These are phyloP conservation scores for Cladosporium cucumerinum DNA, from an alignment of 2,329 filamentous ascomycete genomes.

Conservation along the genomic window DNA sequence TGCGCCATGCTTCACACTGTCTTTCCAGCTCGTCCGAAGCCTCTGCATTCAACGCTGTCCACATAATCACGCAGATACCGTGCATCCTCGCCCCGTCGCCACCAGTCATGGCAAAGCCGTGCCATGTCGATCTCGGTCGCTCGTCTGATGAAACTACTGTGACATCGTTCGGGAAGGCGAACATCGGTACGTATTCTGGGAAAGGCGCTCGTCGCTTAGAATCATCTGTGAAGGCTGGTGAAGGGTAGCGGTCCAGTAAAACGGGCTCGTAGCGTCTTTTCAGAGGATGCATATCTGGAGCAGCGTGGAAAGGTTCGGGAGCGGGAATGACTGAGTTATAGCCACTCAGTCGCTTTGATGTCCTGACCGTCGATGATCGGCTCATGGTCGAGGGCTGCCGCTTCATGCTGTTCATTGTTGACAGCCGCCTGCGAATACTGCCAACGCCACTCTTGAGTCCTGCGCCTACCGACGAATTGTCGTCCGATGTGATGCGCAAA, in stretches of 20 bases:
- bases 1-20: conserved; percentile 52
- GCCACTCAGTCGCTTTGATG: conserved; percentile 84
- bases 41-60: conserved; percentile 79
- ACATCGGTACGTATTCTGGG: conserved; percentile 98
- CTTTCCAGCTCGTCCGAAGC: conserved; percentile 80
- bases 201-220: conserved; percentile 76
- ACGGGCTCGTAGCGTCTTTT: conserved; percentile 93
- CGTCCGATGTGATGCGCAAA: conserved; percentile 78
- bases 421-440: conserved; percentile 88
- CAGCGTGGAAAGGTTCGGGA: conserved; percentile 83
- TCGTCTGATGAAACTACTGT: conserved; percentile 95
- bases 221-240: conserved; percentile 77
- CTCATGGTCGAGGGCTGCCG: conserved; percentile 70
- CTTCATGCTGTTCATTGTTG: conserved; percentile 94
- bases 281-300: conserved; percentile 92
- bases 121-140: conserved; percentile 92
- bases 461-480: conserved; percentile 33
- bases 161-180: conserved; percentile 97
- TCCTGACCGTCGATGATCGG: conserved; percentile 71
- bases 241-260: conserved; percentile 89
- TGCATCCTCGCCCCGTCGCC: conserved; percentile 90
- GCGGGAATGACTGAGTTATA: conserved; percentile 97
- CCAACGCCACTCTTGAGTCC: conserved; percentile 64
- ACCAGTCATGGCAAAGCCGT: conserved; percentile 96
- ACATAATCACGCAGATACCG: conserved; percentile 85